Base-by-base conservation (phyloP, 1,284 basidiomycete genomes). In the Vanrija humicola region DNA sequence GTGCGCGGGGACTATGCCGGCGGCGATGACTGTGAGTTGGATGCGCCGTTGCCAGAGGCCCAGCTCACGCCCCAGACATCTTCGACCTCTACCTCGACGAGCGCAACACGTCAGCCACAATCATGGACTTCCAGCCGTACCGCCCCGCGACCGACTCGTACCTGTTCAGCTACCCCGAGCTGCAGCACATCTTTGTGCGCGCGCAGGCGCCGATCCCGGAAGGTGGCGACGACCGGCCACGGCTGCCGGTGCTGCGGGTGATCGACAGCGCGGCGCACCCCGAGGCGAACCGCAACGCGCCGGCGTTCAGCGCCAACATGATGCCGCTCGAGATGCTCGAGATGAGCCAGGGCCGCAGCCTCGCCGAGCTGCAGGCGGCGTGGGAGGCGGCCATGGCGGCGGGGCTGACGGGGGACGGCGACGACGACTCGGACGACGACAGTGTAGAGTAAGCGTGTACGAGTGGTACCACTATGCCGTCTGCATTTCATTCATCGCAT, bases 81-180 rank as follows among this genome's bases (percentile, higher is more conserved):
- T 87, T 96, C 65, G 94, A 98, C 71, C 78, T 96, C 46, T 84
- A 96, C 56, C 81, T 97, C 42, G 92, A 89, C 1, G 85, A 91
- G 16, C 84, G 89, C 68, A 80, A 90, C 43, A 77, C 80, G 1
- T 80, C 83, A 9, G 88, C 85, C 6, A 87, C 91, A 72, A 72
- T 98, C 60, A 73, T 98, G 62, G 95, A 98, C 74, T 88, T 98
- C 75, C 92, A 92, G 64, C 90, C 92, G 0, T 97, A 88, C 69
- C 82, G 88, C 12, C 82, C 84, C 0, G 85, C 85, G 38, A 97
- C 94, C 18, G 94, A 98, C 71, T 74, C 91, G 0, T 81, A 96
- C 1, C 79, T 97, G 9, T 97, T 94, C 77, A 82, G 82, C 0
- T 97, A 90, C 72, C 83, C 87, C 29, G 88, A 93, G 50, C 81